Evolutionary conservation across 495 filamentous ascomycete species (phyloP), one percentile per base, ranked within the genome.

Genomic region (Daldinia bambusicola): DNA sequence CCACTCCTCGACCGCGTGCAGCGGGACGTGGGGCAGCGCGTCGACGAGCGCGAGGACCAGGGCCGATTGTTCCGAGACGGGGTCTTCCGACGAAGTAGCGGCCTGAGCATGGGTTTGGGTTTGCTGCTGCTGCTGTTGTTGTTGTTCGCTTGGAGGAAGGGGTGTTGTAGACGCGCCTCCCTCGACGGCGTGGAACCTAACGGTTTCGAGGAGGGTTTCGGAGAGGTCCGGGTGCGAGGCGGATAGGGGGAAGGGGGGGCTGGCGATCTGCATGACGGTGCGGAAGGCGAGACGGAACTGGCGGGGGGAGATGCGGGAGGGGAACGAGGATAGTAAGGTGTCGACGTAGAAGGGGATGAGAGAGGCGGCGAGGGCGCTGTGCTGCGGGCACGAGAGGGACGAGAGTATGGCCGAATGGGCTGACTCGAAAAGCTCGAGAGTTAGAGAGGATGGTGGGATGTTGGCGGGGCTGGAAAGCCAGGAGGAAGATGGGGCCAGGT

Each of bases 271-370:
- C 71, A 98, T 87, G 57, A 98, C 82, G 7, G 93, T 95, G 77
- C 92, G 93, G 85, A 97, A 94, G 22, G 95, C 95, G 14, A 98
- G 86, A 40, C 95, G 89, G 81, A 99, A 98, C 81, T 99, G 95
- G 6, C 93, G 88, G 3, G 90, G 86, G 1, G 93, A 95, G 14
- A 99, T 88, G 67, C 92, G 91, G 6, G 83, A 71, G 2, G 95
- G 96, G 79, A 98, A 99, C 8, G 92, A 86, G 76, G 88, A 84
- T 80, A 98, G 94, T 0, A 97, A 85, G 26, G 89, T 88, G 59
- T 95, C 91, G 63, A 95, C 87, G 78, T 99, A 98, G 76, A 93
- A 92, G 2, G 94, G 94, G 13, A 95, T 83, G 57, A 97, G 85
- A 67, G 86, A 86, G 13, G 88, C 86, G 34, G 93, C 88, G 41